Conservation (phyloP, 192 early-diverging fungal genomes). For the Phycomyces nitens region DNA sequence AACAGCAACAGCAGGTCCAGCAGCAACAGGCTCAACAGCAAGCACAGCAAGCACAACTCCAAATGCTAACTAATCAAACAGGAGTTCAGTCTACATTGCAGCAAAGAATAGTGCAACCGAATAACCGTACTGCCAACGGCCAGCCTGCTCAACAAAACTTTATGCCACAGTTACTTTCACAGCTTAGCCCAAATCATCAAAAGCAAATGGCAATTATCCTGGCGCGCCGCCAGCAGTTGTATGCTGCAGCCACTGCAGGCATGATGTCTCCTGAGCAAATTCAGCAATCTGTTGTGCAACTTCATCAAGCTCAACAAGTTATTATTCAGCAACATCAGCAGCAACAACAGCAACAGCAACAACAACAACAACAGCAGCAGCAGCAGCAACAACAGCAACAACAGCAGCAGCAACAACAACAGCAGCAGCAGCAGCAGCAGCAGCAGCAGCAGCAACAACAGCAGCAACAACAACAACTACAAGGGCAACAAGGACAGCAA, state of each 20-base stretch:
- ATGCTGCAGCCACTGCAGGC: not conserved
- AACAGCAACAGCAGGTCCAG: conserved; percentile 1
- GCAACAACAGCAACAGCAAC: not conserved
- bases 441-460: conserved; percentile 11
- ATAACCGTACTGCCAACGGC: no score
- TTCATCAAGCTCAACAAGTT: not conserved
- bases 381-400: conserved; percentile 15
- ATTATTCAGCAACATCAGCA: conserved; percentile 1
- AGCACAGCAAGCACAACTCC: conserved; percentile 11
- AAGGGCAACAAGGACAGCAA: conserved; percentile 1
- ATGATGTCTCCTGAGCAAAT: conserved; percentile 6
- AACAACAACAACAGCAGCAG: conserved; percentile 18
- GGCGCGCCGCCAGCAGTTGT: conserved; percentile 3
- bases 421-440: not conserved
- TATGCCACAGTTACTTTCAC: conserved; percentile 8
- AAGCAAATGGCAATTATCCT: conserved; percentile 6
- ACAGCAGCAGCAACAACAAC: conserved; percentile 7
- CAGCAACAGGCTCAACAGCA: conserved; percentile 6
- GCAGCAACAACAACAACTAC: conserved; percentile 3
- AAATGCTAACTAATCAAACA: not conserved
- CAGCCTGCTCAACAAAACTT: conserved; percentile 1
- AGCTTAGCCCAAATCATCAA: conserved; percentile 7
- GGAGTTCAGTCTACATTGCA: not conserved
- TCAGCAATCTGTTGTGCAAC: conserved; percentile 7
- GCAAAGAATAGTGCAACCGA: not conserved